A percentile compares a stretch with the other conserved stretches of the same genome.
These are phyloP conservation scores for Rhinocladiella similis DNA, from an alignment of 2,329 filamentous ascomycete genomes.

Conservation along the genomic window DNA sequence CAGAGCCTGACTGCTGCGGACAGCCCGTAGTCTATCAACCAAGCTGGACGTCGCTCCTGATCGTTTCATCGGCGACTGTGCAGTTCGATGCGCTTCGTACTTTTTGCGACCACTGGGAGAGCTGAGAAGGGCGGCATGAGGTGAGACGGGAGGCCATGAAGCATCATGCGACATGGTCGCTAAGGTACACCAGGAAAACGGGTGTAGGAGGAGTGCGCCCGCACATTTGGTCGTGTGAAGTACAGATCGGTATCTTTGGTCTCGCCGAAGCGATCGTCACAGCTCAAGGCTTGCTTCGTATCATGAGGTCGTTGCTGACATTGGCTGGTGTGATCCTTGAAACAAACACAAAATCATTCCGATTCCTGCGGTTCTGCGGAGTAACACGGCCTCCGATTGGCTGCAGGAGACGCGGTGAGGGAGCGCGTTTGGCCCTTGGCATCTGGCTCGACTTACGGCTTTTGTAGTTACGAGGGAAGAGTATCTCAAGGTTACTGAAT, in stretches of 20 bases:
- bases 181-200: not conserved
- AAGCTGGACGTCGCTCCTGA: conserved; percentile 44
- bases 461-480: too few relatives aligned
- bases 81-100: conserved; percentile 67
- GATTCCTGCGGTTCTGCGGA: conserved; percentile 3
- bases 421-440: not conserved
- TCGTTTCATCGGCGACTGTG: conserved; percentile 65
- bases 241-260: not conserved
- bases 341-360: not conserved
- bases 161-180: conserved; percentile 18
- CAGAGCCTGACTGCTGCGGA: conserved; percentile 24
- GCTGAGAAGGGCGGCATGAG: conserved; percentile 61
- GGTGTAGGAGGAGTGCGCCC: not conserved
- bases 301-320: not conserved
- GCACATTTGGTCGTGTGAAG: not conserved
- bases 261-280: not conserved
- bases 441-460: not conserved
- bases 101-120: conserved; percentile 79
- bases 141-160: conserved; percentile 64
- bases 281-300: not conserved
- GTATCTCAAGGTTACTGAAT: too few relatives aligned
- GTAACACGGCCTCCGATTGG: conserved; percentile 19
- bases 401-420: conserved; percentile 7
- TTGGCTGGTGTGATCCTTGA: not conserved
- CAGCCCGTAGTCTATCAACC: conserved; percentile 35